Base-by-base conservation (phyloP, 805 yeast genomes). In the Starmerella floris region DNA sequence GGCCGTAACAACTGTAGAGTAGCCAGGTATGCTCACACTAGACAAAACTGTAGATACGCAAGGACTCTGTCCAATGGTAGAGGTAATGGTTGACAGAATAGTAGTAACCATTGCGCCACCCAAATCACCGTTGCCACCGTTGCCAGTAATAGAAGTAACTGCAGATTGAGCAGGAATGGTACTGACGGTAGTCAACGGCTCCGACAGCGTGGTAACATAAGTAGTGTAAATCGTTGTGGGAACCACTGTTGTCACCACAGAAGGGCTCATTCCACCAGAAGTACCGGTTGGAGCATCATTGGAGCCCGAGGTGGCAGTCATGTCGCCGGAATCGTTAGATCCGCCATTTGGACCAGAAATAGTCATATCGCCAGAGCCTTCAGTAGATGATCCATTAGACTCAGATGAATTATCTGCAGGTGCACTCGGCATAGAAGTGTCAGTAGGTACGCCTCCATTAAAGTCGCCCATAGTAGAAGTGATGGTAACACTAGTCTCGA, bases 151-250 rank as follows among this genome's bases (percentile, higher is more conserved):
- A 2, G 45, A 28, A 8, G 42, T 44, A 2, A 30, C 36, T 10
- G 28, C 49, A 5, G 46, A 27, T 38, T 46, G 47, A 11, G 22
- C 42, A n/a, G 50, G 47, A 17, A 46, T 37, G 1, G 50, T 46
- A 31, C 40, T 30, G 10, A 40, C 40, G 10, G 30, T 17, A 4
- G 42, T 43, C 2, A 43, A 20, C 4, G 32, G 22, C 2, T 34
- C 39, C 5, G 41, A 23, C 2, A 41, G 36, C 30, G 43, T 26
- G 5, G 50, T 42, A 15, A 34, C 42, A 22, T 40, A 43, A 6
- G 42, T 40, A 4, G 47, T 25, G 8, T 21, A 33, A 3, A 46
- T 19, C 2, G 47, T 40, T 4, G 41, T 23, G 3, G 41, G n/a
- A 3, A 40, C 25, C 23, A 25, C 16, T 2, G 46, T 42, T 8